phyloP scores from a whole-genome alignment of 2,329 filamentous ascomycete genomes.

The Penicillium sp. region DNA sequence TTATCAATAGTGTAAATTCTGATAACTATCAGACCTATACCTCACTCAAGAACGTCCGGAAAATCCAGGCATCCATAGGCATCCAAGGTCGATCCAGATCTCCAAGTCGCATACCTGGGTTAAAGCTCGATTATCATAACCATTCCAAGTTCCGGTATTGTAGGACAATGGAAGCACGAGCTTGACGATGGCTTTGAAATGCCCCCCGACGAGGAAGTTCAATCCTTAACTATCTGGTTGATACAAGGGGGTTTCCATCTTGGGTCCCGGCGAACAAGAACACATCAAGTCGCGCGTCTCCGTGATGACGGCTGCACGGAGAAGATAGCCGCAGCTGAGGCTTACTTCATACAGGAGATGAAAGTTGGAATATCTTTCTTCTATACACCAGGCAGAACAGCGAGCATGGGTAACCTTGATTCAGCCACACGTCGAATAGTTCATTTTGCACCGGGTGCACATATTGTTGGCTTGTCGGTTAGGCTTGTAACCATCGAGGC shows the following conservation, averaged over 20 bases:
- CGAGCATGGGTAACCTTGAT: neutral
- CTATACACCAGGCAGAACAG: neutral
- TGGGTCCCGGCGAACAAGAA: neutral
- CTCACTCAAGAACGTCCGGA: neutral
- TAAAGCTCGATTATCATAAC: neutral
- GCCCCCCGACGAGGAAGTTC: neutral
- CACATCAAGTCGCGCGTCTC: neutral
- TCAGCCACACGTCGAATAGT: neutral
- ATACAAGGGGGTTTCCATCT: neutral
- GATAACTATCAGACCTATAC: neutral
- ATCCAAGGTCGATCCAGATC: neutral
- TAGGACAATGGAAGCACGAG: neutral
- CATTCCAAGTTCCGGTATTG: neutral
- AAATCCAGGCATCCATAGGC: neutral
- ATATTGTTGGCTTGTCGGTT: neutral
- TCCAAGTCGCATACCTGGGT: neutral
- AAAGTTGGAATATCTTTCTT: neutral
- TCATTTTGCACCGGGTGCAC: neutral
- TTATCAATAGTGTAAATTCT: neutral
- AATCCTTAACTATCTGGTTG: neutral
- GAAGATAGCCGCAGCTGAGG: neutral
- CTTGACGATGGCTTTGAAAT: neutral
- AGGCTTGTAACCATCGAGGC: neutral
- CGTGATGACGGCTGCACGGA: neutral
- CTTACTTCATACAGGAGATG: neutral